A percentile compares a stretch with the other conserved stretches of the same genome.
Conservation (phyloP, 1,284 basidiomycete species). For the Cryptococcus sp. region DNA sequence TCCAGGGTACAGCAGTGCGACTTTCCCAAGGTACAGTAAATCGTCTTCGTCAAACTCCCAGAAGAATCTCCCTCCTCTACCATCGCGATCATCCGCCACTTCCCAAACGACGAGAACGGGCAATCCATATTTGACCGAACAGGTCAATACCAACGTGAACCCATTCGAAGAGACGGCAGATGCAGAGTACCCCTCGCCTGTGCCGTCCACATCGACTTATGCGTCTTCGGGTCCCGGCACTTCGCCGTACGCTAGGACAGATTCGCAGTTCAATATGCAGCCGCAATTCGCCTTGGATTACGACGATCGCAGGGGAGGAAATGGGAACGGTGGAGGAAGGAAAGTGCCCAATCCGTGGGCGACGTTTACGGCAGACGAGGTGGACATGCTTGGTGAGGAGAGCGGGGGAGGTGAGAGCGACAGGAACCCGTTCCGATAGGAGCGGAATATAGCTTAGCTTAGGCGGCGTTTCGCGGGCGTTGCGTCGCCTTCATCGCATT, state of each 20-base stretch:
- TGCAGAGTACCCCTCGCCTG: conserved; percentile 1
- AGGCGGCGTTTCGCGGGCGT: too few relatives aligned
- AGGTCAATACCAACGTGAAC: conserved; percentile 1
- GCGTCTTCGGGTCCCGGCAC: neutral
- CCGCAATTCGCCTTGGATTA: neutral
- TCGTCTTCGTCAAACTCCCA: conserved; percentile 3
- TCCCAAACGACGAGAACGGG: neutral
- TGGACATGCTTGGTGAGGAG: conserved; percentile 17
- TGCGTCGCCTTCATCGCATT: too few relatives aligned
- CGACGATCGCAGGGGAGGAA: neutral
- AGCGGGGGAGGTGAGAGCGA: conserved; percentile 10
- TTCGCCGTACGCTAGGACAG: neutral
- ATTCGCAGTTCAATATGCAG: neutral
- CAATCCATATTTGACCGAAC: neutral
- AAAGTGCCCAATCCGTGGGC: conserved; percentile 15
- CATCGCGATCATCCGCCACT: neutral
- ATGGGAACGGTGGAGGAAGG: neutral
- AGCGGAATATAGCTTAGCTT: too few relatives aligned
- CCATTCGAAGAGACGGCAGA: conserved; percentile 11
- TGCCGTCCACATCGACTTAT: neutral
- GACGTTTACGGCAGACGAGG: conserved; percentile 14
- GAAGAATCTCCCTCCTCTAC: conserved; percentile 10
- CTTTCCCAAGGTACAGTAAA: conserved; percentile 6
- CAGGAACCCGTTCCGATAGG: conserved; percentile 16
- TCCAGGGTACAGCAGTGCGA: neutral